Evolutionary conservation across 441 rosid genomes (phyloP).

Genomic region (Corymbia calophylla): DNA sequence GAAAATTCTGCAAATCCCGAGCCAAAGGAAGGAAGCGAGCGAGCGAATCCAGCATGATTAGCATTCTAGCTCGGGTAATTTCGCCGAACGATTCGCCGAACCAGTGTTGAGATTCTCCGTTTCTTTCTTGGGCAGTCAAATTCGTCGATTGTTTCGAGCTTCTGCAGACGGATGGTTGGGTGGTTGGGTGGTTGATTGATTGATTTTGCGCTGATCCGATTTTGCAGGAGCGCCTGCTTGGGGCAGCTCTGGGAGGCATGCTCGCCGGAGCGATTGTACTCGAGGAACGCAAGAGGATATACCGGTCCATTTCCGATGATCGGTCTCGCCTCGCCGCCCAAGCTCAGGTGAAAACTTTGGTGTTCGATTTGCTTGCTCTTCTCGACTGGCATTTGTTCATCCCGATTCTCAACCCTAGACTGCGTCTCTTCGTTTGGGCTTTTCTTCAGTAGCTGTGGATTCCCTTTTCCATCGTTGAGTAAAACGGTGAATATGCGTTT

Average conservation of each 20-base stretch:
- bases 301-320: slow-evolving; percentile 36
- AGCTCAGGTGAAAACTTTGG: slow-evolving; percentile 24
- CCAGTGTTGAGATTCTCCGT: not conserved
- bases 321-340: slow-evolving; percentile 17
- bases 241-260: slow-evolving; percentile 57
- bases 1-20: not conserved
- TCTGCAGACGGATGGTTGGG: not conserved
- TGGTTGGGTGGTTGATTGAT: not conserved
- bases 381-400: not conserved
- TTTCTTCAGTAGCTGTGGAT: not conserved
- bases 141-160: not conserved
- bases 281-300: slow-evolving; percentile 61
- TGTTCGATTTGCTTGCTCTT: not conserved
- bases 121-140: not conserved
- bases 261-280: slow-evolving; percentile 43
- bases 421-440: not conserved
- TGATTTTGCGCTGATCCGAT: not conserved
- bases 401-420: not conserved
- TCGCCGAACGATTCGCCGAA: slow-evolving; percentile 16
- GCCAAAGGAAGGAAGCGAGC: not conserved
- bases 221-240: slow-evolving; percentile 68
- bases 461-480: not conserved
- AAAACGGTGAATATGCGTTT: not conserved
- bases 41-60: slow-evolving; percentile 32
- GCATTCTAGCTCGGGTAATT: slow-evolving; percentile 55